These are phyloP conservation scores for Psidium friedrichsthalianum DNA, from an alignment of 345 rosid species.

Conservation along the genomic window DNA sequence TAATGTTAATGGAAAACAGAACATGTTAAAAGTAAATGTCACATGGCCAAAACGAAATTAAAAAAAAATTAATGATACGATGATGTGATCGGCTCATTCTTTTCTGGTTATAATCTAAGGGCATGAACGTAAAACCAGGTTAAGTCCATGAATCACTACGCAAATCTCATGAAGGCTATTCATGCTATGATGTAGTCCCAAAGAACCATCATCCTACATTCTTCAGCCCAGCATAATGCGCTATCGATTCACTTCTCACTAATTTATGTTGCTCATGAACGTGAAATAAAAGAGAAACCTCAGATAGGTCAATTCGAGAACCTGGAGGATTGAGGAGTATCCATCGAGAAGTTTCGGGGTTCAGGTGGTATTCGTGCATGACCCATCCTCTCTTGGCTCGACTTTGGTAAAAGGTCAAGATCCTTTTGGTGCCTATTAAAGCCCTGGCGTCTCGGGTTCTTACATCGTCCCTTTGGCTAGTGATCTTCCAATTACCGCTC, in stretches of 20 bases:
- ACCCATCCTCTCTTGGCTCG: background rate
- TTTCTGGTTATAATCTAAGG: background rate
- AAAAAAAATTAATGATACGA: background rate
- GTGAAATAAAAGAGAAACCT: background rate
- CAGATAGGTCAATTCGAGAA: background rate
- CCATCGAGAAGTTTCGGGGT: background rate
- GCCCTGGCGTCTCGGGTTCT: background rate
- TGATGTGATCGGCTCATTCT: background rate
- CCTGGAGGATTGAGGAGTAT: background rate
- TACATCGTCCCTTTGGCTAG: background rate
- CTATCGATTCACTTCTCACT: background rate
- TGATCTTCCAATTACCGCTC: background rate
- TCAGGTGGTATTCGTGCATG: constrained; percentile 4
- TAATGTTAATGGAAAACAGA: no score
- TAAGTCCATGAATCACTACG: background rate
- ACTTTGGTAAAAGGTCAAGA: background rate
- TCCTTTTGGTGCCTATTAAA: background rate
- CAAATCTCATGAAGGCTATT: background rate
- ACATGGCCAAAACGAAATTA: background rate
- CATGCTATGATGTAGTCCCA: background rate
- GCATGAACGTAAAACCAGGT: background rate
- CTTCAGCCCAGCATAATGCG: background rate
- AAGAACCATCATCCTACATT: background rate
- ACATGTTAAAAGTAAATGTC: no score
- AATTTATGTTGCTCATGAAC: background rate